Conservation (phyloP, 1,284 basidiomycete species). For the Puccinia hordei region DNA sequence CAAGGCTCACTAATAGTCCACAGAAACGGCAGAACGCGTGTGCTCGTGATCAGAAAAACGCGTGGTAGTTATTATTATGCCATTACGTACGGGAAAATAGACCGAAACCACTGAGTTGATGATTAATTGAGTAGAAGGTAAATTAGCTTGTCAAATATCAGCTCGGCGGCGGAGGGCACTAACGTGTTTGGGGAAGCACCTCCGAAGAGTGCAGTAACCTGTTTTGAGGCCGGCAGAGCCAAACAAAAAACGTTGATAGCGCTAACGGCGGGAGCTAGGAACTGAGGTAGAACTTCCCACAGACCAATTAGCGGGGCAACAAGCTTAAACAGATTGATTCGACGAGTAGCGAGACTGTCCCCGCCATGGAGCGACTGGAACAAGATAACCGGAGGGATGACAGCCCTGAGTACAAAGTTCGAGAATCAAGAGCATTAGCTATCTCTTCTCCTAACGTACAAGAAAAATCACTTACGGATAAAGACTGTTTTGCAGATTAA, state of each 20-base stretch:
- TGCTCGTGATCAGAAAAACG: background rate
- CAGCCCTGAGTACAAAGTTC: conserved; percentile 24
- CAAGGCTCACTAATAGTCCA: conserved; percentile 39
- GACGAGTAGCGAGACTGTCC: conserved; percentile 26
- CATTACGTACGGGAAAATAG: conserved; percentile 38
- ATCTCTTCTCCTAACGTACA: background rate
- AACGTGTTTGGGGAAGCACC: conserved; percentile 50
- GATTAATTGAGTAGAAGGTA: background rate
- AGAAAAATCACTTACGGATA: conserved; percentile 30
- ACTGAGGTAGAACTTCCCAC: conserved; percentile 50
- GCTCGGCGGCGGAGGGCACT: background rate
- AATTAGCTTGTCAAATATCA: background rate
- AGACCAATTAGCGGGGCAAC: conserved; percentile 46
- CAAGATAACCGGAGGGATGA: conserved; percentile 48
- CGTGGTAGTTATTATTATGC: too few species aligned
- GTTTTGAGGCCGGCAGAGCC: conserved; percentile 34
- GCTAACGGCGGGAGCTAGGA: conserved; percentile 47
- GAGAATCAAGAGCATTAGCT: background rate
- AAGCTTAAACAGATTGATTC: conserved; percentile 43
- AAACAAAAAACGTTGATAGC: conserved; percentile 49
- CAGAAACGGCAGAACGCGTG: background rate
- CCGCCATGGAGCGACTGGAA: conserved; percentile 51
- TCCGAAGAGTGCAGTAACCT: conserved; percentile 45
- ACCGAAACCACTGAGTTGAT: conserved; percentile 38
- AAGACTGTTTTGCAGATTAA: conserved; percentile 6